Base-by-base conservation (phyloP, 257 asterid species). In the Rauvolfia tetraphylla region DNA sequence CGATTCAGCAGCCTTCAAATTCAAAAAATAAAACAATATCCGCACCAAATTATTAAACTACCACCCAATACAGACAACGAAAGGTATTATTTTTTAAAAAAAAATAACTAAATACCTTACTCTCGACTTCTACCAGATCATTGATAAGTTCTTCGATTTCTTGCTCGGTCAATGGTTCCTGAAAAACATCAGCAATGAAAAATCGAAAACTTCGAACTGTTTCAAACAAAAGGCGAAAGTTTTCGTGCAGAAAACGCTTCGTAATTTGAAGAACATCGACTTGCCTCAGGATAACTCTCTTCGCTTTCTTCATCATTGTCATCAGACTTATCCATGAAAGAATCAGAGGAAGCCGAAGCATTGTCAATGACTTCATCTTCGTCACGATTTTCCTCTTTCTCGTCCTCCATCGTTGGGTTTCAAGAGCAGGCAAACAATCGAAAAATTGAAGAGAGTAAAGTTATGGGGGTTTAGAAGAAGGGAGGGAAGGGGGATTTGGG, bases 1-100 rank as follows among this genome's bases (percentile, higher is more conserved):
- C 72, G 97, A 98, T 81, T 91, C 97, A 5, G 99, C 97, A 84
- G 99, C 99, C 99, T 92, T 80, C 69, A 78, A 68, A 82, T 53
- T 68, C 6, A 29, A 41, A 34, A 10, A 31, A 9, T 27, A 53
- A 76, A 42, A 65, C 72, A 14, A 18, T 4, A 51, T 31, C 36
- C 25, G 72, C 80, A 46, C 51, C 73, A 54, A 82, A 34, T 44
- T n/a, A n/a, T n/a, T 11, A 69, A 77, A 74, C 5, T 18, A 31
- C 36, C 9, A 6, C 5, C 31, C 4, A 54, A 11, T 11, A 11
- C 10, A 6, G 8, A 0, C 29, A 49, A 56, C 1, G 25, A 58
- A 56, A 44, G 20, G 39, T 6, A 51, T 44, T 46, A n/a, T n/a
- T n/a, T n/a, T n/a, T n/a, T n/a, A n/a, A 3, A 29, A 5, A 56